Percentiles rank a stretch among this genome's conserved stretches.
These are phyloP conservation scores for Neoboletus magnificus DNA, from an alignment of 768 basidiomycete genomes.

Conservation along the genomic window DNA sequence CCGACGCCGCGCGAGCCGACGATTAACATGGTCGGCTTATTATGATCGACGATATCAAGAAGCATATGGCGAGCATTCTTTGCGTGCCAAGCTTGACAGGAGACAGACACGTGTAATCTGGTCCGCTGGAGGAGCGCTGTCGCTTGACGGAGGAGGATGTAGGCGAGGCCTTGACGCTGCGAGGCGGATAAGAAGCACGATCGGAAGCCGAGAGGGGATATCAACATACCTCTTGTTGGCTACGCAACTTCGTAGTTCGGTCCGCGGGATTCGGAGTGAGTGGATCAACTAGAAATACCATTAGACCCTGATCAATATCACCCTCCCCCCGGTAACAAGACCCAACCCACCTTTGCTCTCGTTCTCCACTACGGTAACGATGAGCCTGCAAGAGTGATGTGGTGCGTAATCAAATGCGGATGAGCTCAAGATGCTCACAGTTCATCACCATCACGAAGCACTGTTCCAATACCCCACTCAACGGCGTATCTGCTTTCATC, in stretches of 20 bases:
- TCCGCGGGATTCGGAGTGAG: slow-evolving; percentile 69
- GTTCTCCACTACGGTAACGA: slow-evolving; percentile 91
- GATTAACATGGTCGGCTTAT: slow-evolving; percentile 88
- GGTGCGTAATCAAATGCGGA: neutral
- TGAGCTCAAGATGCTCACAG: slow-evolving; percentile 40
- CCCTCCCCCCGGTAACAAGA: neutral
- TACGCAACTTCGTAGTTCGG: slow-evolving; percentile 71
- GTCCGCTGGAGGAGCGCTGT: slow-evolving; percentile 90
- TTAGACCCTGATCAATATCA: neutral
- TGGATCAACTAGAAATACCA: slow-evolving; percentile 54
- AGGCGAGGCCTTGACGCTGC: slow-evolving; percentile 84
- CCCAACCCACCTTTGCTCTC: slow-evolving; percentile 79
- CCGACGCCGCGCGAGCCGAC: slow-evolving; percentile 92
- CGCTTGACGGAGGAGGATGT: slow-evolving; percentile 86
- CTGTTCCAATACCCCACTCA: slow-evolving; percentile 98
- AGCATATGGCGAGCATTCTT: slow-evolving; percentile 92
- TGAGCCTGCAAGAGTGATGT: slow-evolving; percentile 43
- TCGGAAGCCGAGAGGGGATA: neutral
- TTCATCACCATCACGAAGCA: slow-evolving; percentile 91
- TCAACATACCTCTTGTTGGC: slow-evolving; percentile 81
- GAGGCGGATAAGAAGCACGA: slow-evolving; percentile 10
- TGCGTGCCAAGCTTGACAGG: slow-evolving; percentile 97
- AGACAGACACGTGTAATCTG: slow-evolving; percentile 76
- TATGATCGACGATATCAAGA: slow-evolving; percentile 84
- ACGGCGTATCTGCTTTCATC: slow-evolving; percentile 94